A percentile compares a stretch with the other conserved stretches of the same genome.
Conservation (phyloP, 305 asterid species). For the Plantago rigida region DNA sequence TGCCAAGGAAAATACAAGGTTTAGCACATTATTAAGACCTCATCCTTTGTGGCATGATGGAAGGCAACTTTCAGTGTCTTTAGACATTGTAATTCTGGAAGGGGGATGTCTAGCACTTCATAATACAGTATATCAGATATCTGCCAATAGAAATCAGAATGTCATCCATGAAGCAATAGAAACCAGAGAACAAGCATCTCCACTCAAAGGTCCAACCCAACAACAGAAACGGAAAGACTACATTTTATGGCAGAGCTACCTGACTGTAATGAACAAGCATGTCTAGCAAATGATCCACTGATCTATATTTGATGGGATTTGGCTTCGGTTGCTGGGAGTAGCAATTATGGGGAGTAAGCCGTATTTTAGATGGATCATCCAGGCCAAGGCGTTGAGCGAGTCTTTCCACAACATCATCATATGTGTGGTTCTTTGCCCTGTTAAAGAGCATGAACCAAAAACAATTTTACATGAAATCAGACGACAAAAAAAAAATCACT, state of each 20-base stretch:
- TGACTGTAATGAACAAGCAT: slow-evolving; percentile 98
- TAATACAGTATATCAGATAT: slow-evolving; percentile 81
- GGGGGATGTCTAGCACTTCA: slow-evolving; percentile 93
- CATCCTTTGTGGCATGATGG: slow-evolving; percentile 86
- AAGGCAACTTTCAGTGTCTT: slow-evolving; percentile 88
- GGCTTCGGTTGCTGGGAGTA: slow-evolving; percentile 99
- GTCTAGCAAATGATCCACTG: slow-evolving; percentile 74
- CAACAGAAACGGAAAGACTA: neutral
- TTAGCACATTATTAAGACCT: slow-evolving; percentile 41
- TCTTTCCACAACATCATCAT: slow-evolving; percentile 86
- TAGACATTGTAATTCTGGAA: slow-evolving; percentile 90
- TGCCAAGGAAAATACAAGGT: slow-evolving; percentile 8
- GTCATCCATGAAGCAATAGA: slow-evolving; percentile 21
- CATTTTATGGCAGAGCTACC: slow-evolving; percentile 36
- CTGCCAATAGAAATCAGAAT: slow-evolving; percentile 31
- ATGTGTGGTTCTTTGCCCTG: slow-evolving; percentile 84
- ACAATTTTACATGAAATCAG: neutral
- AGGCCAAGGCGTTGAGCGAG: slow-evolving; percentile 71
- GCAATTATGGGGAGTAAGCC: slow-evolving; percentile 94
- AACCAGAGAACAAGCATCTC: slow-evolving; percentile 5
- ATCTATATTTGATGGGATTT: slow-evolving; percentile 71
- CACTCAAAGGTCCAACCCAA: neutral
- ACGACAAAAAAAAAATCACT: slow-evolving; percentile 19
- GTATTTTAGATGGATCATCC: slow-evolving; percentile 82
- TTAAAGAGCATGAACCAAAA: slow-evolving; percentile 24